A percentile compares a stretch with the other conserved stretches of the same genome.
phyloP scores from a whole-genome alignment of 1,139 yeast species.

The Yamadazyma siamensis region DNA sequence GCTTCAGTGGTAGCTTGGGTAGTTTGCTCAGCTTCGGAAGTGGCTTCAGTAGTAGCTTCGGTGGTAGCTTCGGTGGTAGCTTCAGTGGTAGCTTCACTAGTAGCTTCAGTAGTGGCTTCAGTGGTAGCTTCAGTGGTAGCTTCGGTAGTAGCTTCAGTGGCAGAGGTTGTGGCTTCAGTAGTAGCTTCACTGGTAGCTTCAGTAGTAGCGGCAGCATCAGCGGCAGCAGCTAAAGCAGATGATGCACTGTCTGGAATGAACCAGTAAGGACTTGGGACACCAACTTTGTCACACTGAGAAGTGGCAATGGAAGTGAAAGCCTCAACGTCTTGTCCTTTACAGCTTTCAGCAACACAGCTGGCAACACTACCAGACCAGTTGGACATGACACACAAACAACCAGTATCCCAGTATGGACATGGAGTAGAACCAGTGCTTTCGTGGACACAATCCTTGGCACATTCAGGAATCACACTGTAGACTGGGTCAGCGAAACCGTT shows the following conservation, averaged over 20 bases:
- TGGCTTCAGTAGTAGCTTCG: slow-evolving; percentile 4
- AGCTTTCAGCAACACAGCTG: slow-evolving; percentile 39
- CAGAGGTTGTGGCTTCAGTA: slow-evolving; percentile 6
- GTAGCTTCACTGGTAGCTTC: slow-evolving; percentile 6
- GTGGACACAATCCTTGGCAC: slow-evolving; percentile 44
- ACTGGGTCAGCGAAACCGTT: slow-evolving; percentile 55
- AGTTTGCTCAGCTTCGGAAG: slow-evolving; percentile 3
- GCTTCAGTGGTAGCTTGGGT: slow-evolving; percentile 9
- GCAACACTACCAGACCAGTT: slow-evolving; percentile 46
- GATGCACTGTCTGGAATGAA: slow-evolving; percentile 43
- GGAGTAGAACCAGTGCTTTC: slow-evolving; percentile 34
- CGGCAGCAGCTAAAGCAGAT: slow-evolving; percentile 22
- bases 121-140: slow-evolving; percentile 6
- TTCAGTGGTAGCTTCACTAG: slow-evolving; percentile 7
- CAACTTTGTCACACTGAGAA: slow-evolving; percentile 40
- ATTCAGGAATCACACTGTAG: slow-evolving; percentile 34
- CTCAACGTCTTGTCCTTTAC: slow-evolving; percentile 38
- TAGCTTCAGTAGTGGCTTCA: slow-evolving; percentile 3
- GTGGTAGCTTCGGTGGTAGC: slow-evolving; percentile 8
- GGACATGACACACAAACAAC: slow-evolving; percentile 51
- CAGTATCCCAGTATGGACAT: slow-evolving; percentile 56
- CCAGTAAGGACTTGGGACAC: slow-evolving; percentile 40
- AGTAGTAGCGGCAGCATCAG: slow-evolving; percentile 9
- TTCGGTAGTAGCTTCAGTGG: slow-evolving; percentile 12
- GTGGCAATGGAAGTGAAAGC: slow-evolving; percentile 38